phyloP scores from a whole-genome alignment of 2,329 filamentous ascomycete genomes.

The Mollisia scopiformis region DNA sequence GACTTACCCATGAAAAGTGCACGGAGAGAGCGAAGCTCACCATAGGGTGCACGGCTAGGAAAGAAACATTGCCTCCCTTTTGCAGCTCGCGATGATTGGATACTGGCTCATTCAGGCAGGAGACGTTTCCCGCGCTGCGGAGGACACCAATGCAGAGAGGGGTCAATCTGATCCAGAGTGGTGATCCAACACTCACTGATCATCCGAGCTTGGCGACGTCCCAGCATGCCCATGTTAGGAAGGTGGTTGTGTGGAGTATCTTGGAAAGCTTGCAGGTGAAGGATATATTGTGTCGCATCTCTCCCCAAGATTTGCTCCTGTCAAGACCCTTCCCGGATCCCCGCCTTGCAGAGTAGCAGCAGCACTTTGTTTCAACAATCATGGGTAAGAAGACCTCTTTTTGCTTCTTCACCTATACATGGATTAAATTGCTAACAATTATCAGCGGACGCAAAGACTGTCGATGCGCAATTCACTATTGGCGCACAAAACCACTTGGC shows the following conservation, averaged over 20 bases:
- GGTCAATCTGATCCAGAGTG: constrained; percentile 1
- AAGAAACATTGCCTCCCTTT: too few species aligned
- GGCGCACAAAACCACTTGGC: constrained; percentile 4
- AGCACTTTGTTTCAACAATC: not conserved
- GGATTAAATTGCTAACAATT: constrained; percentile 4
- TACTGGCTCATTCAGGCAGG: constrained; percentile 4
- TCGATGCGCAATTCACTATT: constrained; percentile 16
- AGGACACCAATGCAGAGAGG: not conserved
- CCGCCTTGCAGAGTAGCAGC: not conserved
- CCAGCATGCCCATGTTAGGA: not conserved
- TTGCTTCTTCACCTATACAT: too few species aligned
- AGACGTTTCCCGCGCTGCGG: not conserved
- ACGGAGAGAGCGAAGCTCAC: not conserved
- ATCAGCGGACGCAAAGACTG: constrained; percentile 20
- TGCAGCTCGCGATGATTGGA: not conserved
- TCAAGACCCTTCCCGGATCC: not conserved
- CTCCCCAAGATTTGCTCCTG: not conserved
- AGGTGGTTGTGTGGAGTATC: constrained; percentile 2
- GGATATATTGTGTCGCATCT: not conserved
- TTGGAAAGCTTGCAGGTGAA: not conserved
- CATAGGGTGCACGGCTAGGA: not conserved
- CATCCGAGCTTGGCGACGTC: not conserved
- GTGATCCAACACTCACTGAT: not conserved
- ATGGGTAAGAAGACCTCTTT: constrained; percentile 2
- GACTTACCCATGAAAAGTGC: too few species aligned